phyloP scores from a whole-genome alignment of 169 alveolate species.

The Theileria orientalis region DNA sequence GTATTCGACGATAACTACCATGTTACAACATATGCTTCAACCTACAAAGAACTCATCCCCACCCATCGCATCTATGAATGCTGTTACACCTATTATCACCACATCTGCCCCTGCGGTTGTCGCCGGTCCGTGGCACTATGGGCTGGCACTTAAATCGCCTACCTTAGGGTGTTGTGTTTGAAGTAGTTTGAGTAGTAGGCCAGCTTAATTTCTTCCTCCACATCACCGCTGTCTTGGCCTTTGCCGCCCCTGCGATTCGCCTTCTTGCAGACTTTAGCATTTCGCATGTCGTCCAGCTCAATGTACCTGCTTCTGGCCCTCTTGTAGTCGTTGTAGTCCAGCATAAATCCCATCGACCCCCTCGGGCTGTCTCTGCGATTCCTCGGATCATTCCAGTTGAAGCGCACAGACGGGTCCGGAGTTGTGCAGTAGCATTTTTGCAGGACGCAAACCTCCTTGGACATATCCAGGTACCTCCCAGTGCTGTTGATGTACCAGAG shows the following conservation, averaged over 20 bases:
- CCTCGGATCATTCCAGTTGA: constrained; percentile 61
- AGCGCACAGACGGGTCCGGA: constrained; percentile 57
- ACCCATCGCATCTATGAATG: too few species aligned
- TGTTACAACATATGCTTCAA: too few species aligned
- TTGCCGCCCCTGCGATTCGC: not conserved
- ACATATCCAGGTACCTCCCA: constrained; percentile 46
- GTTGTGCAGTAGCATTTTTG: constrained; percentile 62
- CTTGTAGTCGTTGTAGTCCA: constrained; percentile 17
- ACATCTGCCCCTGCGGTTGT: too few species aligned
- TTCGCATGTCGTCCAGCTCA: too few species aligned
- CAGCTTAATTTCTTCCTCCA: constrained; percentile 7
- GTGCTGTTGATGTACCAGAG: constrained; percentile 63
- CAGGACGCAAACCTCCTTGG: constrained; percentile 37
- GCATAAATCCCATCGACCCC: constrained; percentile 51
- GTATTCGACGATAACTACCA: too few species aligned
- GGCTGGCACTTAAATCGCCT: too few species aligned
- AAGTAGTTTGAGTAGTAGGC: constrained; percentile 40
- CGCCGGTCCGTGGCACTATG: too few species aligned
- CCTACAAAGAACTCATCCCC: too few species aligned
- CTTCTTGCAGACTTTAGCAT: too few species aligned
- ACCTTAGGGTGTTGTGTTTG: too few species aligned
- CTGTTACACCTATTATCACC: too few species aligned
- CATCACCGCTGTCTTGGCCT: not conserved
- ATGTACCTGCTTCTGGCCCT: too few species aligned
- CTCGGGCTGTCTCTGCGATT: constrained; percentile 47